Base-by-base conservation (phyloP, 2,329 filamentous ascomycete species). In the Neofusicoccum sp. region DNA sequence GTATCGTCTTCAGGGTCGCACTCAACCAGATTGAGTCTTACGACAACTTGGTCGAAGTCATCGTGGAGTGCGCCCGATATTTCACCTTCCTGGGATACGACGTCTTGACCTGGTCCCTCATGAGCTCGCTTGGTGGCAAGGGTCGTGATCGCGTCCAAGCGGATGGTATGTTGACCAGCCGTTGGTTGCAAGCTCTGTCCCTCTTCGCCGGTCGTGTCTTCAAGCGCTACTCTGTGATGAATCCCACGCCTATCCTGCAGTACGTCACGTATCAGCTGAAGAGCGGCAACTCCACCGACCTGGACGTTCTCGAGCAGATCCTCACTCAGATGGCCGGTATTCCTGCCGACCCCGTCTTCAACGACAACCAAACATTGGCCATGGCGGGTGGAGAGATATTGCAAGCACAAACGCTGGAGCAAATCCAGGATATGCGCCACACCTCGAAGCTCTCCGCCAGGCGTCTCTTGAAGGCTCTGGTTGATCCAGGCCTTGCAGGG, bases 281-380 rank as follows among this genome's bases (percentile, higher is more conserved):
- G 53, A 84, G 83, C 53, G 89, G 93, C 64, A 96, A 96, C 67
- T 89, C 92, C 0, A 96, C 90, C 8, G 93, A 98, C 72, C 81
- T 99, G 34, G 91, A 96, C 64, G 90, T 99, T 63, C 79, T 99
- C 43, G 90, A 95, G 70, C 91, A 98, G 70, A 84, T 99, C 63
- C 89, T 98, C 56, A 86, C 87, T 36, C 90, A 90, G 2, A 98
- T 99, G 95, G 91, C 91, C 16, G 96, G 96, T 47, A 93, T 99
- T 62, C 88, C 93, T 11, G 87, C 93, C 3, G 89, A 93, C 63
- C 84, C 88, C 57, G 91, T 93, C 69, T 93, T 96, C 69, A 97
- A 91, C 31, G 93, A 99, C 66, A 80, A 87, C 16, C 93, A 97
- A 75, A 84, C 96, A 30, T 80, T 90, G 64, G 92, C 91, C 12